These are phyloP conservation scores for Athelia psychrophila DNA, from an alignment of 1,284 basidiomycete species.

Conservation along the genomic window DNA sequence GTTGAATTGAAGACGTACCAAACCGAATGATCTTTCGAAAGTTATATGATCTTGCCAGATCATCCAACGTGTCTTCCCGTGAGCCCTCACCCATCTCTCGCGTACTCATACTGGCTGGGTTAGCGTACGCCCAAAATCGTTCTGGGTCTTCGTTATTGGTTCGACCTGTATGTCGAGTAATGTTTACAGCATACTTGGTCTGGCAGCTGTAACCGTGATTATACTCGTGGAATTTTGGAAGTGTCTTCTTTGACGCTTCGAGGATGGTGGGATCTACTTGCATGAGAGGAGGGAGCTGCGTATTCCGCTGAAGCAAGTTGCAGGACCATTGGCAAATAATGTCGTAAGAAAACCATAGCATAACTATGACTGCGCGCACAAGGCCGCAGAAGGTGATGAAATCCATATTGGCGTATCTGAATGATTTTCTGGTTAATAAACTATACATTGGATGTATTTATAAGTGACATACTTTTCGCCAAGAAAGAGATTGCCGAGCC, in stretches of 20 bases:
- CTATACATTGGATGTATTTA: too few species aligned
- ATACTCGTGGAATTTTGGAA: slow-evolving; percentile 18
- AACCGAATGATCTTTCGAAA: slow-evolving; percentile 17
- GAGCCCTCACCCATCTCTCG: slow-evolving; percentile 19
- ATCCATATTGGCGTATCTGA: slow-evolving; percentile 10
- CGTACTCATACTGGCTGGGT: slow-evolving; percentile 13
- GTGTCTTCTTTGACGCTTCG: not conserved
- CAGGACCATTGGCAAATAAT: slow-evolving; percentile 8
- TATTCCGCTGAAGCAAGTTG: not conserved
- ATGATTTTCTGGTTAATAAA: not conserved
- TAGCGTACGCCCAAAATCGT: slow-evolving; percentile 16
- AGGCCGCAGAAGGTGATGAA: slow-evolving; percentile 3
- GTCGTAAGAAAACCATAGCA: slow-evolving; percentile 5
- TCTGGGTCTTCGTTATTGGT: slow-evolving; percentile 24
- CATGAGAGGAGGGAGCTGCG: not conserved
- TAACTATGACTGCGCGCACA: not conserved
- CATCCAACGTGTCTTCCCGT: slow-evolving; percentile 18
- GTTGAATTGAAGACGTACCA: too few species aligned
- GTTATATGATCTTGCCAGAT: slow-evolving; percentile 20
- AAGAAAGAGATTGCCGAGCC: not conserved
- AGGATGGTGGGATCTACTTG: not conserved
- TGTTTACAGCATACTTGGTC: slow-evolving; percentile 17
- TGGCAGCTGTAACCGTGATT: slow-evolving; percentile 16
- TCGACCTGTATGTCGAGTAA: slow-evolving; percentile 4
- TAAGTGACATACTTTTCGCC: not conserved